Conservation (phyloP, 345 rosid genomes). For the Sisymbrium irio region DNA sequence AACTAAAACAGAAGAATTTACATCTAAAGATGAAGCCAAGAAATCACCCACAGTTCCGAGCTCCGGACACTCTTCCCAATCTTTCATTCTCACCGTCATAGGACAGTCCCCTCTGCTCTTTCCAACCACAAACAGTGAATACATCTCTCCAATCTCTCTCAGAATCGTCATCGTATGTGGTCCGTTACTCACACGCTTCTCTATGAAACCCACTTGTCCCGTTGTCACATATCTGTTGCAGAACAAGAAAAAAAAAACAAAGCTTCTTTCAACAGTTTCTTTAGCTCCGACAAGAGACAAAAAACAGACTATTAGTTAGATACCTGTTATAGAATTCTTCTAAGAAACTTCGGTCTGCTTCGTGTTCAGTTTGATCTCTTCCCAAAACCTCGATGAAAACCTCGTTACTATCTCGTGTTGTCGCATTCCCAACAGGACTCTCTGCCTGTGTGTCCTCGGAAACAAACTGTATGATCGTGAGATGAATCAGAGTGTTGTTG, state of each 20-base stretch:
- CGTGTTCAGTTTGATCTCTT: constrained; percentile 38
- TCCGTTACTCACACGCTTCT: constrained; percentile 50
- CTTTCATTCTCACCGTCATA: constrained; percentile 60
- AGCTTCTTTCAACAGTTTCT: too few relatives aligned
- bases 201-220: constrained; percentile 55
- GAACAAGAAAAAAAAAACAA: too few relatives aligned
- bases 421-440: not conserved
- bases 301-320: not conserved
- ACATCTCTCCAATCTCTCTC: constrained; percentile 50
- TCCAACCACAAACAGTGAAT: constrained; percentile 64
- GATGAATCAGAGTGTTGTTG: constrained; percentile 41
- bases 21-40: constrained; percentile 58
- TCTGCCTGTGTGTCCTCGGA: not conserved
- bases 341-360: constrained; percentile 53
- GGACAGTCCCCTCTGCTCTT: constrained; percentile 52
- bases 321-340: constrained; percentile 68
- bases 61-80: constrained; percentile 97
- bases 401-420: constrained; percentile 31
- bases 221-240: constrained; percentile 49
- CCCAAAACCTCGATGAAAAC: constrained; percentile 44
- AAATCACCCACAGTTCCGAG: constrained; percentile 69
- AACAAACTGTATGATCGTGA: constrained; percentile 60
- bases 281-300: not conserved
- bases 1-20: constrained; percentile 59
- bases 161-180: constrained; percentile 44